Evolutionary conservation across 805 yeast species (phyloP), one percentile per base, ranked within the genome.

Genomic region (Candida nanaspora): DNA sequence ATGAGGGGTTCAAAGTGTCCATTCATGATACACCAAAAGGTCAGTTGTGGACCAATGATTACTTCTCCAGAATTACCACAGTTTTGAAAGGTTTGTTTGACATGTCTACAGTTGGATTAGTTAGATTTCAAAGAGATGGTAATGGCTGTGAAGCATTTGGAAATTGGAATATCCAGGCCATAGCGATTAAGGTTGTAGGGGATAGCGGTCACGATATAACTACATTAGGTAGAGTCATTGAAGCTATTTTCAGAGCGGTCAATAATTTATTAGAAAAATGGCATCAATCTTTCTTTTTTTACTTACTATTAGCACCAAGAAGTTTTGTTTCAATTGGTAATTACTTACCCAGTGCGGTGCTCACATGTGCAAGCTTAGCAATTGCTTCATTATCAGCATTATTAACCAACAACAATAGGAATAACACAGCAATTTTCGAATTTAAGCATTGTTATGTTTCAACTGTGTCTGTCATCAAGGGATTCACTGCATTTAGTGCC

Each of bases 231-330:
- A 76, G 98, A 57, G 72, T 91, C 3, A 75, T 87, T 16, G 99
- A 93, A 62, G 86, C 94, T 2, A 68, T 83, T 8, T 80, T 89
- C 56, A 74, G 98, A 45, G 80, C 96, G 0, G 84, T 93, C 29
- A 93, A 93, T 65, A 93, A 93, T 57, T 69, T 93, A 49, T 68
- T 91, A 30, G 99, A 93, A 59, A 94, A 91, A 58, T 91, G 91
- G 62, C 99, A 93, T 62, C 99, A 93, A 62, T 86, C 96, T 1
- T 93, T 88, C 55, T 93, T 93, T 69, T 93, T 89, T 56, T 93
- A 91, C 63, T 70, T 91, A 49, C 59, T 93, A 63, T 61, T 93
- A 38, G 76, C 86, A 0, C 94, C 97, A 20, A 66, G 72, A 42
- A 61, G 73, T 43, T 93, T 93, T 65, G 95, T 93, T 15, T 86